A percentile compares a stretch with the other conserved stretches of the same genome.
These are phyloP conservation scores for Rhizopogon vulgaris DNA, from an alignment of 768 basidiomycete genomes.

Conservation along the genomic window DNA sequence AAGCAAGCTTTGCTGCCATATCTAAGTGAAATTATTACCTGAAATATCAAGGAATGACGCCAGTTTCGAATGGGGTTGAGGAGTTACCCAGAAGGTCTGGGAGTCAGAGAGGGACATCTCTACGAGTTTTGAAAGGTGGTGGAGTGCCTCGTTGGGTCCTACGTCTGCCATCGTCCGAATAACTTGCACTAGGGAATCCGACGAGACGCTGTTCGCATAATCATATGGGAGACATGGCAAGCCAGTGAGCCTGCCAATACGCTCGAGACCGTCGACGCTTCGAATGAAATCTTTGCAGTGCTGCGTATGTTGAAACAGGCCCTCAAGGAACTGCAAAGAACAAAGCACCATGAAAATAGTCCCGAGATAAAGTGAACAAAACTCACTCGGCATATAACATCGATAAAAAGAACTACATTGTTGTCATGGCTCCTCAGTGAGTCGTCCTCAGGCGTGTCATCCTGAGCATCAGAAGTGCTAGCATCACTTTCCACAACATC, in stretches of 20 bases:
- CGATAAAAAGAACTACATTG: slow-evolving; percentile 69
- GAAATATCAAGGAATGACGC: slow-evolving; percentile 54
- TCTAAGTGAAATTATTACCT: slow-evolving; percentile 23
- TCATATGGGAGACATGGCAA: slow-evolving; percentile 87
- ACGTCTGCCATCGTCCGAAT: slow-evolving; percentile 87
- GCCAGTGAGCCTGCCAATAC: slow-evolving; percentile 70
- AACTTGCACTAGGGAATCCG: slow-evolving; percentile 83
- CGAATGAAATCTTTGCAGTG: slow-evolving; percentile 89
- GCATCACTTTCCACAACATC: slow-evolving; percentile 31
- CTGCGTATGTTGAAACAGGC: slow-evolving; percentile 85
- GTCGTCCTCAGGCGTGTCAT: slow-evolving; percentile 24
- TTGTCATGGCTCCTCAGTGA: slow-evolving; percentile 63
- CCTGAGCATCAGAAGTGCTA: slow-evolving; percentile 10
- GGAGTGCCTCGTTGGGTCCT: slow-evolving; percentile 69
- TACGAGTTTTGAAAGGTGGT: slow-evolving; percentile 64
- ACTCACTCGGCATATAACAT: slow-evolving; percentile 70
- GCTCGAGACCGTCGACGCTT: slow-evolving; percentile 63
- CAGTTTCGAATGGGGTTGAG: slow-evolving; percentile 53
- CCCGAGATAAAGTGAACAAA: background rate
- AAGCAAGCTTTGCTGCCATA: background rate
- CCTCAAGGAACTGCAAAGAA: slow-evolving; percentile 73
- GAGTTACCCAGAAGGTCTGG: slow-evolving; percentile 58
- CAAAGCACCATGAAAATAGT: background rate
- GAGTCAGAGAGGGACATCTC: slow-evolving; percentile 66
- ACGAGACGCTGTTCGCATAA: slow-evolving; percentile 78